Percentiles rank a stretch among this genome's conserved stretches.
These are phyloP conservation scores for Miscanthus lutarioriparius DNA, from an alignment of 176 grass and related monocot genomes.

Conservation along the genomic window DNA sequence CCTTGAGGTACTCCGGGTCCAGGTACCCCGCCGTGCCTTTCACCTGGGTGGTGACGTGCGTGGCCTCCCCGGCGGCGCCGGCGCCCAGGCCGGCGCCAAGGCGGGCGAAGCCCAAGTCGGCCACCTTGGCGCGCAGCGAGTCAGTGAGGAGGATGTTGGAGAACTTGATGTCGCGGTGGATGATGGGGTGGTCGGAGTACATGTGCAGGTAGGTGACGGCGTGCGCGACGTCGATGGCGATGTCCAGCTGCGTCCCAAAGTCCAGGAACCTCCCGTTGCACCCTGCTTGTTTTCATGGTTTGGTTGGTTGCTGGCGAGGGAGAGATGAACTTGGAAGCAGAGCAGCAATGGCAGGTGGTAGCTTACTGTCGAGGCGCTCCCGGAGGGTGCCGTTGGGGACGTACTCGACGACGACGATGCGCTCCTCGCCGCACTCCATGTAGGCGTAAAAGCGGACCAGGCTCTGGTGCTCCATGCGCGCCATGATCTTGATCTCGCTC, in stretches of 20 bases:
- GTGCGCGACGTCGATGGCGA: slow-evolving; percentile 93
- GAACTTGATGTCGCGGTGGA: slow-evolving; percentile 84
- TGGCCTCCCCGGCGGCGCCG: slow-evolving; percentile 22
- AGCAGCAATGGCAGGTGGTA: too few relatives aligned
- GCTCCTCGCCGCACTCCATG: too few relatives aligned
- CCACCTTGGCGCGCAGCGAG: slow-evolving; percentile 87
- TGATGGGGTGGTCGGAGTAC: slow-evolving; percentile 81
- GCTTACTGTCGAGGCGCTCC: too few relatives aligned
- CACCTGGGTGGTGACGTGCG: slow-evolving; percentile 74
- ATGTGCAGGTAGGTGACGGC: slow-evolving; percentile 92
- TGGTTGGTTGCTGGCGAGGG: too few relatives aligned
- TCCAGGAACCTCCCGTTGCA: slow-evolving; percentile 54
- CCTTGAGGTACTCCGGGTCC: slow-evolving; percentile 93
- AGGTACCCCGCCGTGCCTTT: slow-evolving; percentile 98
- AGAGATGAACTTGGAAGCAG: too few relatives aligned
- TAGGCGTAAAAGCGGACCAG: too few relatives aligned
- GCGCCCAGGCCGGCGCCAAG: slow-evolving; percentile 33
- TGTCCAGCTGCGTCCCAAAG: slow-evolving; percentile 56
- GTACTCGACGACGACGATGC: too few relatives aligned
- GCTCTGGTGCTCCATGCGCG: too few relatives aligned
- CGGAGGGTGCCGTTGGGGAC: too few relatives aligned
- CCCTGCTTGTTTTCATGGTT: slow-evolving; percentile 26
- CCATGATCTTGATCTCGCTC: too few relatives aligned
- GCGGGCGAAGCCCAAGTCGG: slow-evolving; percentile 91
- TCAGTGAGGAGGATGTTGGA: slow-evolving; percentile 80